phyloP scores from a whole-genome alignment of 495 filamentous ascomycete genomes.

The Daldinia decipiens region DNA sequence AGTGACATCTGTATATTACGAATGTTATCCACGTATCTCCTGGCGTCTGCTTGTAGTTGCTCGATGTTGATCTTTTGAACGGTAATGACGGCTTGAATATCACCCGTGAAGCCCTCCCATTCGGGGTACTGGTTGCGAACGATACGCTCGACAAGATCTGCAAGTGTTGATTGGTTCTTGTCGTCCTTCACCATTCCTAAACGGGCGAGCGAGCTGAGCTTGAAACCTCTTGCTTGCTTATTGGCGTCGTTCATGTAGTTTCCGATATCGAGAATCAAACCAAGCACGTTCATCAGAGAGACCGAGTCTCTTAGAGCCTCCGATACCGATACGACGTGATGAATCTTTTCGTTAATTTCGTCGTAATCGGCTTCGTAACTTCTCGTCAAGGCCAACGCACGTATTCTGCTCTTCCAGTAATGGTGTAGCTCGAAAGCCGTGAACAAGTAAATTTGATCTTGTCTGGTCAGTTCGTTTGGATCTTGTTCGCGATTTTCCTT shows the following conservation, averaged over 20 bases:
- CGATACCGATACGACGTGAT: constrained; percentile 82
- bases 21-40: constrained; percentile 93
- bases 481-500: constrained; percentile 86
- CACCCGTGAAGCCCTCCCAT: constrained; percentile 88
- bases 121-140: constrained; percentile 95
- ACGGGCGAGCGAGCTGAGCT: constrained; percentile 91
- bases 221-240: constrained; percentile 98
- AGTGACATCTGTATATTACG: constrained; percentile 90
- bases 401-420: constrained; percentile 98
- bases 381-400: constrained; percentile 85
- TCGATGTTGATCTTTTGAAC: constrained; percentile 97
- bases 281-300: constrained; percentile 92
- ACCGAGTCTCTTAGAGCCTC: constrained; percentile 92
- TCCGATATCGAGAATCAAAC: constrained; percentile 94
- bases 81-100: constrained; percentile 81
- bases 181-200: constrained; percentile 98
- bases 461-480: constrained; percentile 85
- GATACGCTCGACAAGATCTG: constrained; percentile 96
- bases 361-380: constrained; percentile 92
- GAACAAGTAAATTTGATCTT: constrained; percentile 93
- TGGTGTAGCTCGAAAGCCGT: constrained; percentile 96
- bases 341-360: constrained; percentile 82
- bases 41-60: constrained; percentile 87
- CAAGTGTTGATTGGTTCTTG: constrained; percentile 96
- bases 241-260: constrained; percentile 99